phyloP scores from a whole-genome alignment of 2,329 filamentous ascomycete species.

The Botryotinia convoluta region DNA sequence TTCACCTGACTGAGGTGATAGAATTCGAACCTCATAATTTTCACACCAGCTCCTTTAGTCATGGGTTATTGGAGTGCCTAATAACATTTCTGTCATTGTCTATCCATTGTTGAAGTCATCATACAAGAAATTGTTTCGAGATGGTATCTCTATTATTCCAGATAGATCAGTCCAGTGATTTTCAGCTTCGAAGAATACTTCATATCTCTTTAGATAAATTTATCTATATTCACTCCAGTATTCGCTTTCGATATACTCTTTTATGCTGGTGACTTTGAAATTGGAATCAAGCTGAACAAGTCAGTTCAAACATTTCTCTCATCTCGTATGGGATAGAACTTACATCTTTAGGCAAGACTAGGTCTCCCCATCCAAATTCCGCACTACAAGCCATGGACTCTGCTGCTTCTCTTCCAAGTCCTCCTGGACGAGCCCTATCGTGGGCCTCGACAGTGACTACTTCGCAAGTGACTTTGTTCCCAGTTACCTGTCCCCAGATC shows the following conservation, averaged over 20 bases:
- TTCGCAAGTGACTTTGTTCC: background rate
- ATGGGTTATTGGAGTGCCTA: background rate
- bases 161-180: background rate
- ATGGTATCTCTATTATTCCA: background rate
- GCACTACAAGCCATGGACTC: background rate
- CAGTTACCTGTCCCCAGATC: background rate
- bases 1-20: too few species aligned
- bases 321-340: background rate
- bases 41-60: background rate
- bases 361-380: background rate
- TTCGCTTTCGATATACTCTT: background rate
- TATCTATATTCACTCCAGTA: background rate
- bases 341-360: background rate
- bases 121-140: background rate
- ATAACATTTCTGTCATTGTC: background rate
- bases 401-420: background rate
- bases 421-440: background rate
- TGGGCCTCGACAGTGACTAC: background rate
- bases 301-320: background rate
- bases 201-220: background rate
- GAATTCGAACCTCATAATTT: background rate
- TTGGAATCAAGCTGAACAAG: background rate
- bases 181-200: background rate
- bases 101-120: background rate
- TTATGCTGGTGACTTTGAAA: background rate